phyloP scores from a whole-genome alignment of 495 filamentous ascomycete species.

The Amniculicola lignicola region DNA sequence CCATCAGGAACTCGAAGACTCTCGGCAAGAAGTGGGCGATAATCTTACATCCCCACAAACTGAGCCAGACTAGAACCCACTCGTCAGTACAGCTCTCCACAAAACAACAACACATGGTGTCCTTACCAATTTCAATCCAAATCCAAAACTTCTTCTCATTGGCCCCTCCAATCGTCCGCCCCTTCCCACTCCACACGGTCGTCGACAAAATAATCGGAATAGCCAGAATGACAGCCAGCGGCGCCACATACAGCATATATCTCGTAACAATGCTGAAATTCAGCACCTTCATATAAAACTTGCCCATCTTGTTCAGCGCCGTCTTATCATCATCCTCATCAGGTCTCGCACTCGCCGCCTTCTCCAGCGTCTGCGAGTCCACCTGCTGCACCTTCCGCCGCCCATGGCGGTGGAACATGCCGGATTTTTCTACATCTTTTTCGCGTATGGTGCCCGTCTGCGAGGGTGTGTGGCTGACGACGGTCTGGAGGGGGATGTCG shows the following conservation, averaged over 20 bases:
- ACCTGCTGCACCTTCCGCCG: conserved; percentile 52
- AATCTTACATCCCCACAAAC: conserved; percentile 83
- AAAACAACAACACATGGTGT: neutral
- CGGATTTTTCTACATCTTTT: conserved; percentile 48
- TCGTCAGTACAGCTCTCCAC: too few species aligned
- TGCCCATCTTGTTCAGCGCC: conserved; percentile 74
- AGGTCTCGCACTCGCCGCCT: conserved; percentile 47
- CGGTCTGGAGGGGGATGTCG: conserved; percentile 34
- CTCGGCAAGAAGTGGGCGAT: conserved; percentile 72
- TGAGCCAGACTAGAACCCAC: conserved; percentile 62
- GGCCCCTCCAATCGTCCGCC: conserved; percentile 61
- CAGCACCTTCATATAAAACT: conserved; percentile 77
- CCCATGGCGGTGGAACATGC: conserved; percentile 54
- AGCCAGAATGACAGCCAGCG: conserved; percentile 70
- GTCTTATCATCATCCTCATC: conserved; percentile 59
- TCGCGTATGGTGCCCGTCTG: conserved; percentile 22
- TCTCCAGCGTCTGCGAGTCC: conserved; percentile 45
- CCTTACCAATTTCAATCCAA: conserved; percentile 73
- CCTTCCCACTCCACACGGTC: conserved; percentile 42
- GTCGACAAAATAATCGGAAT: conserved; percentile 78
- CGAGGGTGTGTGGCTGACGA: conserved; percentile 35
- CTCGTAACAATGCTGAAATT: conserved; percentile 82
- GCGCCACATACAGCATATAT: conserved; percentile 85
- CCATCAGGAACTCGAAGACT: conserved; percentile 81
- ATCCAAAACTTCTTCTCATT: conserved; percentile 75